Evolutionary conservation across 805 yeast genomes (phyloP), one percentile per base, ranked within the genome.

Genomic region (Candida loeiensis): DNA sequence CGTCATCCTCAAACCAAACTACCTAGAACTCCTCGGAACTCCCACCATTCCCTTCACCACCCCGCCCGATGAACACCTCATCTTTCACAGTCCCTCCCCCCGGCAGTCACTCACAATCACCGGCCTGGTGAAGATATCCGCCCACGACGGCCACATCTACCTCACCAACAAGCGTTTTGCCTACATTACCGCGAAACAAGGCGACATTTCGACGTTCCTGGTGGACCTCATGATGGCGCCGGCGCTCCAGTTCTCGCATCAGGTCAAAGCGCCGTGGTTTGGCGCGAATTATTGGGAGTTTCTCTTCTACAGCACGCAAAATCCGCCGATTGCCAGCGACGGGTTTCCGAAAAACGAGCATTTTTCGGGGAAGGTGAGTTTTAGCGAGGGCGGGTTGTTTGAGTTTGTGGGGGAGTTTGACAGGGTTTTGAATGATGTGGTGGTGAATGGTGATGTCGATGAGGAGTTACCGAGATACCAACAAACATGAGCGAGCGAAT

Each of bases 281-380:
- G 81, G 81, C 0, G 64, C 77, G 15, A 76, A 74, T 45, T 70
- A 65, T 49, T 73, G 74, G 70, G 62, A 62, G 45, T 63, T 72
- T 27, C 35, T 63, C 19, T 73, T 75, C 51, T 63, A 54, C 32
- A 60, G 65, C 32, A 51, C 61, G 3, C 40, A 55, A 12, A 48
- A 53, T 4, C 57, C 66, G 4, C 54, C 63, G 4, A 64, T 66
- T 1, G 55, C 68, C 4, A 62, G 64, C 42, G 71, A 68, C 43
- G 72, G 73, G 1, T 59, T 66, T 26, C 71, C 73, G 2, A 56
- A 55, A 30, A 46, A 62, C 18, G 61, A 65, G 24, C 63, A 61
- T 45, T 71, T 68, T 56, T 49, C 55, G 27, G 69, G 72, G 1
- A 49, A 47, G 6, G 41, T 74, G 4, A 54, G 54, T 18, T 76